phyloP scores from a whole-genome alignment of 2,329 filamentous ascomycete genomes.

The Sarocladium kiliense region DNA sequence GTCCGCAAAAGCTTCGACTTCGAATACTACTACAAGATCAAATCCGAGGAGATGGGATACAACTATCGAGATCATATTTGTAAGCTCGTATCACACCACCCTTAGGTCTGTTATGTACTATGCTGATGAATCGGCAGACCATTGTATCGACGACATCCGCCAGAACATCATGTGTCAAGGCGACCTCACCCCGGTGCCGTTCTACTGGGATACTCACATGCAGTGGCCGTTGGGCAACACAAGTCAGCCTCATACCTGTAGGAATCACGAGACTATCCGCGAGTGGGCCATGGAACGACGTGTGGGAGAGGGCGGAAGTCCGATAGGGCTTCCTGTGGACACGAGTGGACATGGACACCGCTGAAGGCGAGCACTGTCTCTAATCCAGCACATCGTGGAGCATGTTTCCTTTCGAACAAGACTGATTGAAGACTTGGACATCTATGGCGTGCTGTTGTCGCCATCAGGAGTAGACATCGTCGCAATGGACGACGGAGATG shows the following conservation, averaged over 20 bases:
- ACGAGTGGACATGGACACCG: background rate
- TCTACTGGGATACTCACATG: background rate
- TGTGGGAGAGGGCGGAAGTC: background rate
- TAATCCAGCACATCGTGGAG: no score
- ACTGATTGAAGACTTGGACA: no score
- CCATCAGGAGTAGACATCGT: no score
- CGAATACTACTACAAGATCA: background rate
- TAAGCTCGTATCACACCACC: background rate
- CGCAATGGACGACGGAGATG: no score
- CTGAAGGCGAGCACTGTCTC: no score
- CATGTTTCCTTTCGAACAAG: background rate
- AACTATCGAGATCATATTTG: background rate
- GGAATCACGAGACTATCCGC: background rate
- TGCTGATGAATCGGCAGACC: background rate
- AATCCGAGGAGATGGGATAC: background rate
- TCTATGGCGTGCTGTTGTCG: no score
- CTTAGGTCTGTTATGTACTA: no score
- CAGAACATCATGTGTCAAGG: slow-evolving; percentile 4
- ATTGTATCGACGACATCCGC: slow-evolving; percentile 1
- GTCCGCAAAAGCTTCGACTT: slow-evolving; percentile 1
- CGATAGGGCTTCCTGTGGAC: background rate
- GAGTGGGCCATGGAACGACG: background rate
- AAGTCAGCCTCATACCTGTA: background rate
- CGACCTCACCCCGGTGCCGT: background rate
- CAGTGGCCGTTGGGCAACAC: background rate